Conservation (phyloP, 495 filamentous ascomycete genomes). For the Tetracladium setigerum region DNA sequence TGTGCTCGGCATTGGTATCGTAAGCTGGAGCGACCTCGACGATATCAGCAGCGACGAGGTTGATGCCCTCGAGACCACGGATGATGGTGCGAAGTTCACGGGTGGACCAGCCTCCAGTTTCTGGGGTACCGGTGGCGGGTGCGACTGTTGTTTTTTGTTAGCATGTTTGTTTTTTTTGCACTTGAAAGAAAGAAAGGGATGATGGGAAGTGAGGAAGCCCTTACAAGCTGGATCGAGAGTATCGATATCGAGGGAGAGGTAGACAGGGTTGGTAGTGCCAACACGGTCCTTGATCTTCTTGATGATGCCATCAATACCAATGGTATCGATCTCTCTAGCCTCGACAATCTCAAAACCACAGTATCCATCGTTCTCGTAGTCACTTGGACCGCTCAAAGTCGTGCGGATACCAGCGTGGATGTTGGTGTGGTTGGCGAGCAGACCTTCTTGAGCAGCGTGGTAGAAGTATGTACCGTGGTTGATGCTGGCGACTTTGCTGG, state of each 20-base stretch:
- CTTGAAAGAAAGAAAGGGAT: not conserved
- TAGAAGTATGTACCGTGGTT: constrained; percentile 79
- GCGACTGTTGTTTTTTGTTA: constrained; percentile 40
- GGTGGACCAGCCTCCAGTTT: constrained; percentile 72
- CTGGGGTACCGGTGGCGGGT: constrained; percentile 69
- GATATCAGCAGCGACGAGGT: constrained; percentile 64
- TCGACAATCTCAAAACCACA: constrained; percentile 73
- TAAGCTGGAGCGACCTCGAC: constrained; percentile 62
- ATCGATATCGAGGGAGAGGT: constrained; percentile 73
- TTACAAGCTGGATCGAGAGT: constrained; percentile 69
- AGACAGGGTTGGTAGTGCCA: constrained; percentile 58
- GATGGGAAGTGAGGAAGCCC: constrained; percentile 8
- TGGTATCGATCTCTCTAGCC: constrained; percentile 68
- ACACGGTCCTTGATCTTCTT: constrained; percentile 63
- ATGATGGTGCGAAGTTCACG: constrained; percentile 66
- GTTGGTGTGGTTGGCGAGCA: constrained; percentile 68
- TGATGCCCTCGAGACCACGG: constrained; percentile 64
- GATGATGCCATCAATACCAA: constrained; percentile 64
- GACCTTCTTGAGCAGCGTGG: constrained; percentile 63
- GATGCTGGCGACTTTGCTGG: constrained; percentile 57
- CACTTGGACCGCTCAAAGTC: constrained; percentile 60
- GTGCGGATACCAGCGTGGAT: constrained; percentile 78
- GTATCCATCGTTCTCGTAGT: constrained; percentile 74
- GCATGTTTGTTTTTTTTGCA: not conserved
- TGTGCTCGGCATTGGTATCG: constrained; percentile 59